Conservation (phyloP, 106 monocot genomes). For the Agapanthus africanus region DNA sequence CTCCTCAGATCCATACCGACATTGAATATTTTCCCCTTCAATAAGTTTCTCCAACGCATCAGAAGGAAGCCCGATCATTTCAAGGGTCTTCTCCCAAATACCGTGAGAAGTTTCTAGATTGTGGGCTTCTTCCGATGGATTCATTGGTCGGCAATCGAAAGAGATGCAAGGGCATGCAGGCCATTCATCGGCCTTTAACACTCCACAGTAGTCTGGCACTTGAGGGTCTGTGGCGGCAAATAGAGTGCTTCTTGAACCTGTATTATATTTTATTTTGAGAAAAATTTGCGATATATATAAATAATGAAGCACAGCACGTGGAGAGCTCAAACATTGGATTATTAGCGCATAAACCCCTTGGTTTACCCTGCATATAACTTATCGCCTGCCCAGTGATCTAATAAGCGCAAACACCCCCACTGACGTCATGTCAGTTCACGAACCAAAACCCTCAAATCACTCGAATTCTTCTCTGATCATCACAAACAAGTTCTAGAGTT, state of each 20-base stretch:
- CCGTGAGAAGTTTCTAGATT: slow-evolving; percentile 69
- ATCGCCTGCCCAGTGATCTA: no score
- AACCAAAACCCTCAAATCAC: no score
- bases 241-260: slow-evolving; percentile 79
- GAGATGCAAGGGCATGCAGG: slow-evolving; percentile 81
- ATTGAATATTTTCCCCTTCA: slow-evolving; percentile 55
- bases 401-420: no score
- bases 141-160: slow-evolving; percentile 74
- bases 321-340: no score
- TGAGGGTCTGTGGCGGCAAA: slow-evolving; percentile 88
- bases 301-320: background rate
- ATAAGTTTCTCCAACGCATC: slow-evolving; percentile 79
- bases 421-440: no score
- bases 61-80: slow-evolving; percentile 64
- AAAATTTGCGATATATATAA: background rate
- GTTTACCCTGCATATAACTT: no score
- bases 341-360: no score
- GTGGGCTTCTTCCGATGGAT: slow-evolving; percentile 87
- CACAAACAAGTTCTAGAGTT: no score
- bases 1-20: no score
- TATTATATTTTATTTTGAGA: slow-evolving; percentile 1
- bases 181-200: slow-evolving; percentile 84
- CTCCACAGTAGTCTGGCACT: slow-evolving; percentile 71
- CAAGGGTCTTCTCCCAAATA: slow-evolving; percentile 85
- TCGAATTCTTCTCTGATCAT: no score